These are phyloP conservation scores for Thozetella sp. DNA, from an alignment of 495 filamentous ascomycete species.

Conservation along the genomic window DNA sequence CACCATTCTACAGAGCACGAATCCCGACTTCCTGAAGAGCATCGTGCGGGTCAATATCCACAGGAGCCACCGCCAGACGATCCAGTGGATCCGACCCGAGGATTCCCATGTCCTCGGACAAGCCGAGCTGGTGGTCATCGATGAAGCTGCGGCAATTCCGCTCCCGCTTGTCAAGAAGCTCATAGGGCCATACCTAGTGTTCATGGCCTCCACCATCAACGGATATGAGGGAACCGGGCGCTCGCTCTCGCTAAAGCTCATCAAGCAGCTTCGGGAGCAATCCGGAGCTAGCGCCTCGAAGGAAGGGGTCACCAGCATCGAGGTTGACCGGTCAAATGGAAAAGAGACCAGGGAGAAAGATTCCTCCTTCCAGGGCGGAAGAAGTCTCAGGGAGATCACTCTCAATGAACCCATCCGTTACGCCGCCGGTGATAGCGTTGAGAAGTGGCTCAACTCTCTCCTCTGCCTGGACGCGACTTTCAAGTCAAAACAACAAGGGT, in stretches of 20 bases:
- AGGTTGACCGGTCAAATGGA: conserved; percentile 74
- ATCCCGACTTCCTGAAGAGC: conserved; percentile 98
- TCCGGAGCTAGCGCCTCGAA: conserved; percentile 60
- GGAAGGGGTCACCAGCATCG: conserved; percentile 56
- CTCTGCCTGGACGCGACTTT: conserved; percentile 92
- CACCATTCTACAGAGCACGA: conserved; percentile 96
- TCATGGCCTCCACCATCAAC: conserved; percentile 99
- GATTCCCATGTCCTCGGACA: conserved; percentile 94
- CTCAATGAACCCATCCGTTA: conserved; percentile 95
- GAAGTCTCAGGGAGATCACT: conserved; percentile 90
- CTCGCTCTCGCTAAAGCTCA: conserved; percentile 93
- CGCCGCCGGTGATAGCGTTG: conserved; percentile 84
- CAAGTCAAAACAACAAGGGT: conserved; percentile 75
- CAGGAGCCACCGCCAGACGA: conserved; percentile 94
- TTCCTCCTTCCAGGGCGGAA: conserved; percentile 60
- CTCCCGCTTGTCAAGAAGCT: conserved; percentile 89
- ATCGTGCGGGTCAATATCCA: conserved; percentile 97
- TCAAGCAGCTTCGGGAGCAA: conserved; percentile 95
- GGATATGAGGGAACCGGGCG: conserved; percentile 98
- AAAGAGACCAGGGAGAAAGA: conserved; percentile 66
- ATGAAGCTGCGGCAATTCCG: conserved; percentile 97
- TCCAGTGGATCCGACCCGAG: conserved; percentile 96
- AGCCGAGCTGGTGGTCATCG: conserved; percentile 94
- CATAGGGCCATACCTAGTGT: conserved; percentile 97
- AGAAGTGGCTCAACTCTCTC: conserved; percentile 94